Evolutionary conservation across 257 asterid species (phyloP), one percentile per base, ranked within the genome.

Genomic region (Nyctanthes arbortristis): DNA sequence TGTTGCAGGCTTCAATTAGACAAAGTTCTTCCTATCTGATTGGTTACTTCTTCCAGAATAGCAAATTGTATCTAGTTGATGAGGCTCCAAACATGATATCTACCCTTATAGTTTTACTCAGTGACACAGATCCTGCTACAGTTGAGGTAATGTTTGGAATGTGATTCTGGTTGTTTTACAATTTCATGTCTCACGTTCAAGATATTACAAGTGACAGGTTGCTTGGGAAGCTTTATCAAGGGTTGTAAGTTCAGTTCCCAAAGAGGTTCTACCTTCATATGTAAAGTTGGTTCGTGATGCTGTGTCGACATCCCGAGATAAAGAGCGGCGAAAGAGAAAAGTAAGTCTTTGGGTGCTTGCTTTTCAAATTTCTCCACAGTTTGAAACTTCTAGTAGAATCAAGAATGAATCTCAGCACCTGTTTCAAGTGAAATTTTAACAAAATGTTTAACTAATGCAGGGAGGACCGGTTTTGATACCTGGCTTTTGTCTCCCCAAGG

Each of bases 281-380:
- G 84, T 94, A 83, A 91, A 94, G 79, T 83, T 94, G 71, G 99
- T 91, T 29, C 97, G 99, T 32, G 99, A 91, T 85, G 97, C 97
- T n/a, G 89, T 94, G 68, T 94, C 99, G 63, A 89, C 99, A 37
- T 84, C 99, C 61, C 79, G 95, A 79, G 97, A 94, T 70, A 94
- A 84, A 82, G 97, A 94, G 77, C 97, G 99, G 36, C 82, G 99
- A 82, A 94, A 82, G 89, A 94, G 83, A 78, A 91, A 82, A 80
- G 96, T 85, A 69, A 61, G 73, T 49, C 47, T 62, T n/a, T 34
- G 22, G 27, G 57, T 65, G 47, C 28, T 29, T 43, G 31, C 10
- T 57, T 70, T 65, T 61, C 62, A 69, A 67, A 65, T 59, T 35
- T 60, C 72, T n/a, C n/a, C n/a, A 31, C 27, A 64, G 18, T 61